Evolutionary conservation across 805 yeast genomes (phyloP), one percentile per base, ranked within the genome.

Genomic region (Candida xyloterini): DNA sequence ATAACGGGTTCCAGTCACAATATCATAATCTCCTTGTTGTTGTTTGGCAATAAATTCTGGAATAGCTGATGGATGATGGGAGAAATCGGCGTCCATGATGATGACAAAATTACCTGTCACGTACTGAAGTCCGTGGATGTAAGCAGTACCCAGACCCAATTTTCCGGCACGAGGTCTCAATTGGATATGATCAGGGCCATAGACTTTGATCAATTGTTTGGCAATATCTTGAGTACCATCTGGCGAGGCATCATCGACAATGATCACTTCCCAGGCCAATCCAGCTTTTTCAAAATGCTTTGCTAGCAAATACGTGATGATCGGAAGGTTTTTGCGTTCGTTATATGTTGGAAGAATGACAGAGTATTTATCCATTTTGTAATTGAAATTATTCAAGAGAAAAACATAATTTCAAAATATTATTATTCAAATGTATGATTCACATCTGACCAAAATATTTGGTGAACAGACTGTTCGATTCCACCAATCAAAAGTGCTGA

Each of bases 21-120:
- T 77, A 52, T 77, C 83, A 50, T 56, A 77, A 54, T 77, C 56
- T 10, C 56, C 55, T 32, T 53, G 57, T 55, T 74, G 68, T 52
- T 84, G 91, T 57, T 78, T 77, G 38, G 71, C 73, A 54, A 84
- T 82, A 59, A 83, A 82, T 58, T 80, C 68, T 7, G 90, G 91
- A 60, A 83, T 83, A 21, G 89, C 84, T 51, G 78, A 81, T 16
- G 91, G 91, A 59, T 81, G 88, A 60, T 83, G 91, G 6, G 87
- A 79, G 65, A 84, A 83, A 59, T 83, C 91, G 13, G 91, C 91
- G 57, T 83, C 91, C 91, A 83, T 83, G 51, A 84, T 83, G 47
- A 83, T 77, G 35, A 83, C 89, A 59, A 71, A 83, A 62, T 84
- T 74, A 33, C 91, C 91, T 15, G 81, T 76, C 35, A 75, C 87